Evolutionary conservation across 2,329 filamentous ascomycete species (phyloP), one percentile per base, ranked within the genome.

Genomic region (Onygenales sp.): DNA sequence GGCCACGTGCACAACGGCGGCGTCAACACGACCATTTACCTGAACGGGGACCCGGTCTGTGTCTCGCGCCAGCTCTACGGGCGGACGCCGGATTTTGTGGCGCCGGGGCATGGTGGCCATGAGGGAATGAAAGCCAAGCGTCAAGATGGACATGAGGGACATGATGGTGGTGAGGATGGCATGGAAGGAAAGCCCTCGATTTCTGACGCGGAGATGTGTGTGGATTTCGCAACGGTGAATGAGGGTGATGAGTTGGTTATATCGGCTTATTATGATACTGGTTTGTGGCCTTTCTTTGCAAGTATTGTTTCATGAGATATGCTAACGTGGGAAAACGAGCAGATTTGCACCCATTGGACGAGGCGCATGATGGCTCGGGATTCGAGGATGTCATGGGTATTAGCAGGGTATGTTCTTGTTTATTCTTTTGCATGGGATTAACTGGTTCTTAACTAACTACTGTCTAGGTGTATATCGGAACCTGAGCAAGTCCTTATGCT

Each of bases 391-490:
- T 51, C 14, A 51, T 51, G 49, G 49, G 49, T 43, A 51, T 51
- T 43, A 51, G 49, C 36, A 13, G 49, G 27, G 49, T 51, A 43
- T 35, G 49, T 51, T 31, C 2, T 51, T 7, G 9, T 39, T 7
- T 39, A 3, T 9, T 7, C 39, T 43, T n/a, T 43, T 17, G 17
- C 17, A 17, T 17, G 17, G 17, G 17, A 17, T 17, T 17, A 17
- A 13, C 33, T 31, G 38, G 35, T 31, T 31, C 32, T 2, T 31
- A 1, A 10, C 32, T 21, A 17, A 38, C 14, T 32, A 42, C 1
- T 33, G 10, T 27, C 11, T 21, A 51, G 49, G 49, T 51, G 11
- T 51, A 51, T 43, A 51, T 51, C 36, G 49, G 49, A 17, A 51
- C 49, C 9, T 51, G 32, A 43, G 9, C 10, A 17, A 14, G 13